Base-by-base conservation (phyloP, 2,329 filamentous ascomycete genomes). In the Thermothelomyces thermophilus region DNA sequence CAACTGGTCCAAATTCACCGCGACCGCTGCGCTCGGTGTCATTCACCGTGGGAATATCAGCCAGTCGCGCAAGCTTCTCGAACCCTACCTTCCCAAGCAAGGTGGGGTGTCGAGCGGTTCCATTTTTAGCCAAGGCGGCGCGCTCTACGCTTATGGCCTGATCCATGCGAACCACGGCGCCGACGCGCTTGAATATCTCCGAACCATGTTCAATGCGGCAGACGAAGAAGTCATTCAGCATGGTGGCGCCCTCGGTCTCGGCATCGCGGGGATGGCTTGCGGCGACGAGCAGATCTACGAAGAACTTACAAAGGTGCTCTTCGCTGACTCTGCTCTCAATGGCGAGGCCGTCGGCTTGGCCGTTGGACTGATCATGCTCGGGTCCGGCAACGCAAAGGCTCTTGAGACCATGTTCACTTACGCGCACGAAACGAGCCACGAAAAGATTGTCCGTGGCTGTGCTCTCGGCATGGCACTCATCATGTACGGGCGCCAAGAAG, bases 1-100 rank as follows among this genome's bases (percentile, higher is more conserved):
- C 41, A 98, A 98, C 73, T 98, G 93, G 93, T 96, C 90, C 54
- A 98, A 98, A 67, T 98, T 98, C 67, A 96, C 93, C 0, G 93
- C 93, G 13, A 98, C 93, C 4, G 93, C 93, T 50, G 93, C 93
- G 7, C 75, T 98, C 5, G 93, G 93, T 67, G 93, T 97, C 45
- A 96, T 98, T 56, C 93, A 98, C 68, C 86, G 90, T 40, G 93
- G 93, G 49, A 98, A 98, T 68, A 76, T 98, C 52, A 87, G 86
- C 20, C 91, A 98, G 63, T 93, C 90, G 1, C 83, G 90, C 63
- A 95, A 95, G 71, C 79, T 98, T 2, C 77, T 98, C 13, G 90
- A 95, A 63, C 93, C 93, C 3, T 98, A 98, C 64, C 82, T 98
- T 8, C 93, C 93, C 13, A 84, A 87, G 56, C 79, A 83, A 55